phyloP scores from a whole-genome alignment of 441 rosid species.

The Omphalea diandra region DNA sequence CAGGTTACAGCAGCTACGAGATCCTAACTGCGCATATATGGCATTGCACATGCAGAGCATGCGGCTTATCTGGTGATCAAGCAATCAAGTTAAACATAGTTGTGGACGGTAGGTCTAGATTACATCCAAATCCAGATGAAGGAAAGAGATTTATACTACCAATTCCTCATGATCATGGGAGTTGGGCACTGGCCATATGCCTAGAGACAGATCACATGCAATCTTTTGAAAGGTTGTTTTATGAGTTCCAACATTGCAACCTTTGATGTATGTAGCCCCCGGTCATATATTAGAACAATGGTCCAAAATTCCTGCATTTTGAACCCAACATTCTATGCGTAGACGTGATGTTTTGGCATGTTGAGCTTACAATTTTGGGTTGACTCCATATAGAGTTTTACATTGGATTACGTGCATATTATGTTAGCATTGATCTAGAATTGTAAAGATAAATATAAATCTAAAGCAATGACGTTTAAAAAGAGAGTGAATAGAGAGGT shows the following conservation, averaged over 20 bases:
- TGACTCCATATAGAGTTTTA: background rate
- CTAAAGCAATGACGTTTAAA: background rate
- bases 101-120: constrained; percentile 26
- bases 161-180: constrained; percentile 23
- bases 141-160: constrained; percentile 27
- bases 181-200: constrained; percentile 20
- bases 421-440: background rate
- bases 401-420: background rate
- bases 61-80: constrained; percentile 32
- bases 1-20: background rate
- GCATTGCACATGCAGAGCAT: constrained; percentile 45
- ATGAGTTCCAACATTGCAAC: background rate
- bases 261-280: background rate
- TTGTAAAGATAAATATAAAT: background rate
- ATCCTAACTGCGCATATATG: constrained; percentile 38
- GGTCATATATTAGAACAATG: background rate
- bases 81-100: constrained; percentile 30
- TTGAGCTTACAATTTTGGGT: background rate
- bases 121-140: constrained; percentile 25
- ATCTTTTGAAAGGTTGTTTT: constrained; percentile 29
- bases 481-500: background rate
- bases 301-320: background rate
- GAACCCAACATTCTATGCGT: background rate
- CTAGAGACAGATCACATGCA: constrained; percentile 25
- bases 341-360: background rate